Conservation (phyloP, 331 rosid species). For the Dryas integrifolia region DNA sequence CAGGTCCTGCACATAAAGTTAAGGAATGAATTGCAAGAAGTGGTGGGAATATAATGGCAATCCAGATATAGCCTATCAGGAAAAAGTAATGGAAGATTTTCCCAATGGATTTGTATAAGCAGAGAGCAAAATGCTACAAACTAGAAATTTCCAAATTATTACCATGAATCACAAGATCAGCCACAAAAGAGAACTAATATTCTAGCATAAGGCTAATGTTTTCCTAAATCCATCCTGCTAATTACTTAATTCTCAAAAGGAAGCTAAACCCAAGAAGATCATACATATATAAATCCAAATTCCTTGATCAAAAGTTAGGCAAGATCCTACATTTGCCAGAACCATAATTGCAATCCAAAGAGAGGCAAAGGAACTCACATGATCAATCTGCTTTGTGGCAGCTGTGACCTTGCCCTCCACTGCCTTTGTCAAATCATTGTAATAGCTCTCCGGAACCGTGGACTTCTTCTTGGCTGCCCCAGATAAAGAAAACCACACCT, state of each 20-base stretch:
- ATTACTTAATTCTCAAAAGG: conserved; percentile 1
- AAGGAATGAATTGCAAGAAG: conserved; percentile 6
- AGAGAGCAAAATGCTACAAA: conserved; percentile 12
- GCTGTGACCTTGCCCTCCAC: conserved; percentile 95
- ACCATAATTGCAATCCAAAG: not conserved
- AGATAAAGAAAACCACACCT: conserved; percentile 92
- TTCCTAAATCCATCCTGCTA: not conserved
- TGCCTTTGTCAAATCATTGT: conserved; percentile 74
- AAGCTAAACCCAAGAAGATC: not conserved
- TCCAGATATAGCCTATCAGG: not conserved
- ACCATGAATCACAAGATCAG: not conserved
- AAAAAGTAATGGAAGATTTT: not conserved
- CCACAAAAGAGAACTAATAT: not conserved
- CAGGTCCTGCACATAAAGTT: conserved; percentile 56
- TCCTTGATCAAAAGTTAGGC: not conserved
- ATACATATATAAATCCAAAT: not conserved
- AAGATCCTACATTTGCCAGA: conserved; percentile 18
- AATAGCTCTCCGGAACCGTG: conserved; percentile 94
- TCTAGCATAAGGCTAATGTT: not conserved
- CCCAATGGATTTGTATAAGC: conserved; percentile 5
- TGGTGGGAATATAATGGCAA: conserved; percentile 10
- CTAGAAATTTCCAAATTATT: conserved; percentile 10
- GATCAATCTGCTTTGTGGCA: conserved; percentile 96
- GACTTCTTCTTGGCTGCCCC: conserved; percentile 99
- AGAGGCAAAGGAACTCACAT: conserved; percentile 48